These are phyloP conservation scores for Thecaphora thlaspeos DNA, from an alignment of 1,284 basidiomycete species.

Conservation along the genomic window DNA sequence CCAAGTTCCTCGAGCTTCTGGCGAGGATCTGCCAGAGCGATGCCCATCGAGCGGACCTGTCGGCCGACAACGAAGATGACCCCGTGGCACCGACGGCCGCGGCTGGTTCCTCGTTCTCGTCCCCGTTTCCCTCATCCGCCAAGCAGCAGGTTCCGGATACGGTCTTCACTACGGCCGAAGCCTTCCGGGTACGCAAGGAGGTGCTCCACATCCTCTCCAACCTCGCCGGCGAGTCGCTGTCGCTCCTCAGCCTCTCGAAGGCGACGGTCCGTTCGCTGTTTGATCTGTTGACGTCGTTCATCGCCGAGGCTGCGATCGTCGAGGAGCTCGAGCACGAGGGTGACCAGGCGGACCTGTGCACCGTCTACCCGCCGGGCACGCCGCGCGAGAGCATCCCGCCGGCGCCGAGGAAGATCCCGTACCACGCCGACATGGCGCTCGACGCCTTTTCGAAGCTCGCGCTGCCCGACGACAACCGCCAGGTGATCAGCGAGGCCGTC, in stretches of 20 bases:
- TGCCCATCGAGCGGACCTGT: conserved; percentile 49
- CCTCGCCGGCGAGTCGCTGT: conserved; percentile 64
- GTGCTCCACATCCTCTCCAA: conserved; percentile 72
- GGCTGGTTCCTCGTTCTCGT: no score
- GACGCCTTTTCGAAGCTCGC: conserved; percentile 78
- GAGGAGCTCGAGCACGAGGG: conserved; percentile 65
- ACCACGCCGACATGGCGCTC: conserved; percentile 72
- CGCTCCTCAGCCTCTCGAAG: conserved; percentile 57
- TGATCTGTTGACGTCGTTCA: conserved; percentile 72
- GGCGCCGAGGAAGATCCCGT: conserved; percentile 58
- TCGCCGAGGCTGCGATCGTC: conserved; percentile 70
- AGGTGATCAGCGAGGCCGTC: conserved; percentile 68
- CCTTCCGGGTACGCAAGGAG: conserved; percentile 76
- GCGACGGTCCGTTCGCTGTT: conserved; percentile 65
- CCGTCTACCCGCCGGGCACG: conserved; percentile 13
- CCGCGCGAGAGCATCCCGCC: conserved; percentile 5
- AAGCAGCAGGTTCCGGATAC: no score
- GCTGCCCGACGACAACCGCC: conserved; percentile 76
- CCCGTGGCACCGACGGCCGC: no score
- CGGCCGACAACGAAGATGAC: neutral
- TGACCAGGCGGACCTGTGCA: conserved; percentile 25
- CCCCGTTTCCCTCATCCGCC: no score
- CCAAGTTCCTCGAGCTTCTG: conserved; percentile 68
- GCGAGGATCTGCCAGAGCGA: conserved; percentile 36
- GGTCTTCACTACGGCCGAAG: conserved; percentile 52